Evolutionary conservation across 2,329 filamentous ascomycete species (phyloP).

Genomic region (Clonostachys byssicola): DNA sequence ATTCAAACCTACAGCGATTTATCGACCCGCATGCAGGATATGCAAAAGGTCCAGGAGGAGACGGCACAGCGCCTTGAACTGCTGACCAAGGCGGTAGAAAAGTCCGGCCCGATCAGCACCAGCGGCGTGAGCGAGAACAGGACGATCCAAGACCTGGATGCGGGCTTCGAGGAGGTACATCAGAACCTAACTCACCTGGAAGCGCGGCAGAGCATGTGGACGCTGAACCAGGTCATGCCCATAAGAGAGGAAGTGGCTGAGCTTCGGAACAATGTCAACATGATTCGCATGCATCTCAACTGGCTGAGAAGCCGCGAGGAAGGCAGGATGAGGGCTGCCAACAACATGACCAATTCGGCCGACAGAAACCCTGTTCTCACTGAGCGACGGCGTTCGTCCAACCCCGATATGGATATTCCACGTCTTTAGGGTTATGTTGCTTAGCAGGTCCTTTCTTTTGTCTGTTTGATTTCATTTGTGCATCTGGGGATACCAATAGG

Average conservation of each 20-base stretch:
- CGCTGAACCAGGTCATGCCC: conserved; percentile 57
- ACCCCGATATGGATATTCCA: conserved; percentile 29
- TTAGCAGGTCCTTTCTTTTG: too few species aligned
- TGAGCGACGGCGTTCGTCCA: conserved; percentile 29
- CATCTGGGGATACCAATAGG: too few species aligned
- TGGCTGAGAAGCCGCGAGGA: conserved; percentile 50
- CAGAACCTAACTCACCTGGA: conserved; percentile 54
- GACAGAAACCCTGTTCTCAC: conserved; percentile 17
- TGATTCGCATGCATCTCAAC: conserved; percentile 55
- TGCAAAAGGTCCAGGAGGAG: conserved; percentile 25
- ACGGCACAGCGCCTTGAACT: conserved; percentile 21
- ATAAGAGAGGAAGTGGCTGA: conserved; percentile 61
- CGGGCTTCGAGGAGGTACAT: conserved; percentile 49
- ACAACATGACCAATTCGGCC: conserved; percentile 14
- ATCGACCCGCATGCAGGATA: conserved; percentile 24
- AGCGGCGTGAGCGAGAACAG: conserved; percentile 45
- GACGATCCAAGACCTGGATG: conserved; percentile 36
- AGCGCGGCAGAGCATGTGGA: conserved; percentile 55
- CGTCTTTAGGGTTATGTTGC: conserved; percentile 8
- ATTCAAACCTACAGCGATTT: conserved; percentile 35
- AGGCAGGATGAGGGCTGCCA: conserved; percentile 30
- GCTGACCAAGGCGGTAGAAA: conserved; percentile 38
- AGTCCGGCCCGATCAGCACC: conserved; percentile 10
- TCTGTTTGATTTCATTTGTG: too few species aligned
- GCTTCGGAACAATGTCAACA: conserved; percentile 50